phyloP scores from a whole-genome alignment of 352 stramenopile genomes.

The Globisporangium irregulare region DNA sequence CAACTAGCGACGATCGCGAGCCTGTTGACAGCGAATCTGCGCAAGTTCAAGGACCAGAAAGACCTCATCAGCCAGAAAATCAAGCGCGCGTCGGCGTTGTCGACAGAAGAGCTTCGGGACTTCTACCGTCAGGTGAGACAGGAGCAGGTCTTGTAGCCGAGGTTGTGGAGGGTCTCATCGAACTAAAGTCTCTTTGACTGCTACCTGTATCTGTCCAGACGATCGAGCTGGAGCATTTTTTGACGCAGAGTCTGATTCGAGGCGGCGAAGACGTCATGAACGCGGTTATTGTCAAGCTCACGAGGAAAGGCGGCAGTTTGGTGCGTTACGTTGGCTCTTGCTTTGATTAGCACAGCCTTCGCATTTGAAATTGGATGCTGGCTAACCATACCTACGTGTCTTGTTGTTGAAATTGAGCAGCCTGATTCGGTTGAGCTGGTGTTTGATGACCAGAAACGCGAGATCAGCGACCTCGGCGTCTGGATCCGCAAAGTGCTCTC shows the following conservation, averaged over 20 bases:
- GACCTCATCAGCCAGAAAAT: slow-evolving; percentile 18
- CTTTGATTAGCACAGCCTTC: neutral
- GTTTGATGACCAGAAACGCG: slow-evolving; percentile 40
- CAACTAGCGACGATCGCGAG: slow-evolving; percentile 33
- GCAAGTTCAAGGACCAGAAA: slow-evolving; percentile 22
- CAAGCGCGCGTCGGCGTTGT: slow-evolving; percentile 12
- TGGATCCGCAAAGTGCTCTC: slow-evolving; percentile 50
- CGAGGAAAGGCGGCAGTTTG: slow-evolving; percentile 33
- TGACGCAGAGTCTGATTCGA: slow-evolving; percentile 52
- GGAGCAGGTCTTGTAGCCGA: no score
- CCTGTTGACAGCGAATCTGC: slow-evolving; percentile 40
- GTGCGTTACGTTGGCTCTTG: slow-evolving; percentile 22
- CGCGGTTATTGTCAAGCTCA: slow-evolving; percentile 43
- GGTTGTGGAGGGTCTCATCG: no score
- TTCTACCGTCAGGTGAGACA: slow-evolving; percentile 17
- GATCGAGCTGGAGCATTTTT: slow-evolving; percentile 30
- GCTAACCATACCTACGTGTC: neutral
- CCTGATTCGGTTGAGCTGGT: slow-evolving; percentile 33
- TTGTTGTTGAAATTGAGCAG: neutral
- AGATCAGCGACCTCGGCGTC: slow-evolving; percentile 42
- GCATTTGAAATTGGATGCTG: neutral
- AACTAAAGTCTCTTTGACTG: neutral
- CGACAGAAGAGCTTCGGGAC: slow-evolving; percentile 14
- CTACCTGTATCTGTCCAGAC: slow-evolving; percentile 26
- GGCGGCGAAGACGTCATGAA: slow-evolving; percentile 77